Base-by-base conservation (phyloP, 192 early-diverging fungal species). In the Glomus cerebriforme region DNA sequence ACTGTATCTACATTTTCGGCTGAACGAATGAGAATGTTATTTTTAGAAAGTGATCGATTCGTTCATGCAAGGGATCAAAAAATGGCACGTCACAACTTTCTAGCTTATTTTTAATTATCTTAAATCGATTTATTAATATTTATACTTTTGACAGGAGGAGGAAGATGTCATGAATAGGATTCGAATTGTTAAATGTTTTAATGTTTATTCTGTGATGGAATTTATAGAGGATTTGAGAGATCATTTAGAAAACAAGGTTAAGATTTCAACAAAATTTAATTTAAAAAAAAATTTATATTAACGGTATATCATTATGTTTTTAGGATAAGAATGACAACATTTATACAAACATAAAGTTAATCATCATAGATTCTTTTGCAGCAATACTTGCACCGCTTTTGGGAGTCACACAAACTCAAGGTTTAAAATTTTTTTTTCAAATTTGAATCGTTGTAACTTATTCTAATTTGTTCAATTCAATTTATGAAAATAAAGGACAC, bases 301-400 rank as follows among this genome's bases (percentile, higher is more conserved):
- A 64, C 8, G 8, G 10, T 6, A 5, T 64, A 15, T 31, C 3
- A 10, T 17, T 64, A 3, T 64, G 12, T 64, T 68, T 32, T 22
- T 68, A 54, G 24, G 39, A 34, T 22, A 34, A 47, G 7, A 12
- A 27, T 3, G n/a, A 73, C 7, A 31, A 47, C 43, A 2, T 58
- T 58, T 73, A 73, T 22, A 7, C 27, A 8, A 47, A 73, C 17
- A 29, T 73, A n/a, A 73, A 73, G 54, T 54, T 73, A 73, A 73
- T 73, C 12, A 45, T 73, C 27, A 54, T 73, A 13, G 71, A 73
- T 54, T 73, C 71, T 24, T 22, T 73, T 3, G 7, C 71, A 7
- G 22, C 71, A 17, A n/a, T 73, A 34, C 58, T 73, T 27, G 26
- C 45, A 31, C 66, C 66, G n/a, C 31, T 68, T 68, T 37, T 68